Evolutionary conservation across 1,139 yeast species (phyloP), one percentile per base, ranked within the genome.

Genomic region (Suhomyces guaymorum): DNA sequence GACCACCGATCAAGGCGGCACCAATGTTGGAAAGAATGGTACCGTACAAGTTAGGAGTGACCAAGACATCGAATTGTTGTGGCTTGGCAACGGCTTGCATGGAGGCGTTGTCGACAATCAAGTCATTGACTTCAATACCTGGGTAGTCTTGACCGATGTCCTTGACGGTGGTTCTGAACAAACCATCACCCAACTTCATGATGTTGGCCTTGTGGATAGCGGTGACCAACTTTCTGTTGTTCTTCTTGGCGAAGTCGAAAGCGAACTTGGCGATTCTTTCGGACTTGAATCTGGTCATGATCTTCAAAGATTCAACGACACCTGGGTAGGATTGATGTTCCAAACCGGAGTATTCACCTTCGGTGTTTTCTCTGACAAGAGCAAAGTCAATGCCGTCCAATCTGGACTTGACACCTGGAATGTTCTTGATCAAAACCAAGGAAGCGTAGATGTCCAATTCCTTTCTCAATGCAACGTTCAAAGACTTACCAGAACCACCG

Each of bases 31-130:
- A 89, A 60, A 92, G 73, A 61, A 92, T 92, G 59, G 96, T 83
- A 72, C 98, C 98, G 77, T 92, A 92, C 73, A 92, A 79, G 78
- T 92, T 90, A 52, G 98, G 98, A 52, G 97, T 89, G 48, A 92
- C 97, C 69, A 92, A 78, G 40, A 92, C 97, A 63, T 92, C 97
- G 58, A 90, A 92, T 73, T 92, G 97, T 68, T 90, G 96, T 52
- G 97, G 97, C 69, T 83, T 78, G 42, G 97, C 90, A 48, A 92
- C 98, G 41, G 97, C 97, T 75, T 92, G 97, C 97, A 92, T 92
- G 48, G 97, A 87, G 44, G 98, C 97, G 61, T 92, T 92, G 73
- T 92, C 98, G 54, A 92, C 97, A 72, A 92, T 92, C 80, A 92
- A 86, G 68, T 90, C 96, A 64, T 80, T 82, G 53, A 82, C 89